A percentile compares a stretch with the other conserved stretches of the same genome.
Conservation (phyloP, 2,329 filamentous ascomycete species). For the Xylariaceae sp. region DNA sequence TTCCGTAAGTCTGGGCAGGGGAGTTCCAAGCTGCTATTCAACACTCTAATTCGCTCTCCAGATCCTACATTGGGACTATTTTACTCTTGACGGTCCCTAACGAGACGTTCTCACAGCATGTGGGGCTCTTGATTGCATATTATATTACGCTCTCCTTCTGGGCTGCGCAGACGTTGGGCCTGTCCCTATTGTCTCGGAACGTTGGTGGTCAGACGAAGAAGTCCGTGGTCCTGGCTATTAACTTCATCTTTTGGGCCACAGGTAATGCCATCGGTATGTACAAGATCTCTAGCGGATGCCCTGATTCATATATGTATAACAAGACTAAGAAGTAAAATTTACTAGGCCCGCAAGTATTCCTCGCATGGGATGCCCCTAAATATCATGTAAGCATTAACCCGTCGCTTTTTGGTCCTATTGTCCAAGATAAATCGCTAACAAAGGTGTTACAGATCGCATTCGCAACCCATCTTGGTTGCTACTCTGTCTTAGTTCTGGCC, state of each 20-base stretch:
- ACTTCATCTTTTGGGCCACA: conserved; percentile 72
- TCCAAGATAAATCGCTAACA: neutral
- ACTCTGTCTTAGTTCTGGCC: conserved; percentile 62
- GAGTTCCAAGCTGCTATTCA: neutral
- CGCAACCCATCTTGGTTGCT: conserved; percentile 72
- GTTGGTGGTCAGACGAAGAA: conserved; percentile 78
- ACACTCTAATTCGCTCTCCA: conserved; percentile 36
- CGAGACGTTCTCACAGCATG: conserved; percentile 60
- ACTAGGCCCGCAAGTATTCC: conserved; percentile 67
- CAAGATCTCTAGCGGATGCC: neutral
- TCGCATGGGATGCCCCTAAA: conserved; percentile 62
- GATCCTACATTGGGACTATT: conserved; percentile 73
- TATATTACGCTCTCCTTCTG: conserved; percentile 81
- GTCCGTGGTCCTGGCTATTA: conserved; percentile 68
- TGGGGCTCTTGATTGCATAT: conserved; percentile 74
- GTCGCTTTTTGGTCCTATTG: neutral
- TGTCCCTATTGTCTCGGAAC: conserved; percentile 73
- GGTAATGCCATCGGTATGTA: conserved; percentile 68
- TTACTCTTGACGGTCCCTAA: conserved; percentile 73
- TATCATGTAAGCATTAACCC: conserved; percentile 55
- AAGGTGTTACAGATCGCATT: conserved; percentile 59
- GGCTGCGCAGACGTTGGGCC: conserved; percentile 70
- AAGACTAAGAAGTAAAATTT: neutral
- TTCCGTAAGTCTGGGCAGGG: conserved; percentile 59
- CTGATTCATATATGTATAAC: neutral